A percentile compares a stretch with the other conserved stretches of the same genome.
Conservation (phyloP, 495 filamentous ascomycete species). For the Penicillium atrosanguineum region DNA sequence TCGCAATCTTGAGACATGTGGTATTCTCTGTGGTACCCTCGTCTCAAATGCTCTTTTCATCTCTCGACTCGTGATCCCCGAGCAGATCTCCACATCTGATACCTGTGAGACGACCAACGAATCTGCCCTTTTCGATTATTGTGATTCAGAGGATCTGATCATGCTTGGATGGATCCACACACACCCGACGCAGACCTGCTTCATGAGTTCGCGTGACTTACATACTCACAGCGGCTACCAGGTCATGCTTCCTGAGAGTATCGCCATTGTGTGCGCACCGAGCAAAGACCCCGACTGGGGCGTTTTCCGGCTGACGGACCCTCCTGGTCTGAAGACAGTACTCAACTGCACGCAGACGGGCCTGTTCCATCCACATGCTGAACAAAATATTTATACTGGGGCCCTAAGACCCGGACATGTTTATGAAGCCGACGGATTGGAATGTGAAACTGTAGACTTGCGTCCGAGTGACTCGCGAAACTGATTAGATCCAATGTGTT, state of each 20-base stretch:
- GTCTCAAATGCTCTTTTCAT: constrained; percentile 94
- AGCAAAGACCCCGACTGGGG: constrained; percentile 81
- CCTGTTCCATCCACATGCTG: constrained; percentile 78
- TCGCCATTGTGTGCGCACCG: constrained; percentile 95
- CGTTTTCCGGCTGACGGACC: constrained; percentile 88
- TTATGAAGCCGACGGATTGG: constrained; percentile 67
- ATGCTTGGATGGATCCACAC: constrained; percentile 98
- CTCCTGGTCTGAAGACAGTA: constrained; percentile 79
- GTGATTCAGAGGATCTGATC: constrained; percentile 78
- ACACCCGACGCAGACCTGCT: constrained; percentile 93
- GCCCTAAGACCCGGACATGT: constrained; percentile 84
- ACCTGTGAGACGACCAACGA: constrained; percentile 94
- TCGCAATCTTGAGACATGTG: constrained; percentile 87
- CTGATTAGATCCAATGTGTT: constrained; percentile 4
- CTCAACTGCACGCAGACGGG: constrained; percentile 70
- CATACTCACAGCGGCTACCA: constrained; percentile 95
- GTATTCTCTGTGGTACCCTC: constrained; percentile 84
- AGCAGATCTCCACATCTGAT: constrained; percentile 83
- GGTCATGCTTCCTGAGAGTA: constrained; percentile 88
- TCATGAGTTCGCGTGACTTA: constrained; percentile 91
- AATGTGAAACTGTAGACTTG: constrained; percentile 78
- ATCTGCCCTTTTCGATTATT: constrained; percentile 78
- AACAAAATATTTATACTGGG: constrained; percentile 77
- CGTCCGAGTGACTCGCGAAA: constrained; percentile 44
- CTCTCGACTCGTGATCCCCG: constrained; percentile 80